Percentiles rank a stretch among this genome's conserved stretches.
These are phyloP conservation scores for Colletotrichum simmondsii DNA, from an alignment of 2,329 filamentous ascomycete genomes.

Conservation along the genomic window DNA sequence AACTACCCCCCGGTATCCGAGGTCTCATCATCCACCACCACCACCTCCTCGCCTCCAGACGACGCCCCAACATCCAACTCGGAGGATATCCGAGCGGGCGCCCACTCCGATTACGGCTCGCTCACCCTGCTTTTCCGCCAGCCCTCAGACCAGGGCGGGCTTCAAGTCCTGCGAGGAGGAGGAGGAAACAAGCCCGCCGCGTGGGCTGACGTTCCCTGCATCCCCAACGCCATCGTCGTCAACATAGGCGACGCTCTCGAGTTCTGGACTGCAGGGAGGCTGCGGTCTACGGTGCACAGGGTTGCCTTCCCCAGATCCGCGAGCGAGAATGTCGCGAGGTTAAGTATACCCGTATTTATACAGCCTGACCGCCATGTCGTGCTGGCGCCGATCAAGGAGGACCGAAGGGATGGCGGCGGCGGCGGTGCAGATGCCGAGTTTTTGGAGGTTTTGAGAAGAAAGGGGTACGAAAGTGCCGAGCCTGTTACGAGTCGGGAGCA, in stretches of 20 bases:
- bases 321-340: conserved; percentile 30
- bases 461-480: conserved; percentile 27
- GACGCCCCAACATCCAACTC: conserved; percentile 44
- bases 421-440: conserved; percentile 8
- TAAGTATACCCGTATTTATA: conserved; percentile 34
- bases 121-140: conserved; percentile 82
- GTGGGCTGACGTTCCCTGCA: conserved; percentile 55
- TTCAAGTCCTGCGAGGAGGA: conserved; percentile 76
- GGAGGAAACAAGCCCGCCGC: conserved; percentile 44
- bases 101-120: conserved; percentile 88
- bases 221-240: conserved; percentile 72
- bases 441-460: conserved; percentile 25
- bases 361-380: conserved; percentile 33
- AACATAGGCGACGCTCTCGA: conserved; percentile 76
- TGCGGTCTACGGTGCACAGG: conserved; percentile 88
- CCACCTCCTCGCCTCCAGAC: conserved; percentile 42
- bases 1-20: conserved; percentile 75
- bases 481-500: conserved; percentile 32
- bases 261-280: conserved; percentile 90
- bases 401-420: background rate
- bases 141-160: conserved; percentile 79
- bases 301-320: conserved; percentile 73
- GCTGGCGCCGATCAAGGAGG: conserved; percentile 19
- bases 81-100: conserved; percentile 84
- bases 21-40: conserved; percentile 63